phyloP scores from a whole-genome alignment of 106 monocot genomes.

The Alisma plantagoaquatica region DNA sequence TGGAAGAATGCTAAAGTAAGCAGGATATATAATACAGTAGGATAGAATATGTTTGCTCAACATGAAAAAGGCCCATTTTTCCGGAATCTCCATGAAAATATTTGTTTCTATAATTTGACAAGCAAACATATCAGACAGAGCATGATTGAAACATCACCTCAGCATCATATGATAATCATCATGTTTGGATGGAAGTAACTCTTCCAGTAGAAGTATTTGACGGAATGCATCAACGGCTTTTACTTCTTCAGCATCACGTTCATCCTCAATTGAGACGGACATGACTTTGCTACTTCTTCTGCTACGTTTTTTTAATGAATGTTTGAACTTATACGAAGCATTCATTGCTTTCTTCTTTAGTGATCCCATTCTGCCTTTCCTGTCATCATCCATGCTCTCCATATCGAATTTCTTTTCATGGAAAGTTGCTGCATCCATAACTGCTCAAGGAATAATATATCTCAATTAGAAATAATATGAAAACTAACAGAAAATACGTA shows the following conservation, averaged over 20 bases:
- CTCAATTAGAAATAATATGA: no score
- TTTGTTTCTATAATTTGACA: no score
- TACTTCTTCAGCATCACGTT: slow-evolving; percentile 2
- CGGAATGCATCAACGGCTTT: slow-evolving; percentile 3
- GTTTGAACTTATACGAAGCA: slow-evolving; percentile 1
- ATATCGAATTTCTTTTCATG: background rate
- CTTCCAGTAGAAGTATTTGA: slow-evolving; percentile 1
- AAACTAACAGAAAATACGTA: no score
- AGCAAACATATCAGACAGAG: no score
- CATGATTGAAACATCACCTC: no score
- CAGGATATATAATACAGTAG: no score
- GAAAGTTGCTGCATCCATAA: background rate
- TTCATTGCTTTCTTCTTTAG: slow-evolving; percentile 1
- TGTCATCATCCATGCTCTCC: background rate
- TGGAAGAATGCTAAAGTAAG: no score
- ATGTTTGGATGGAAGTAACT: background rate
- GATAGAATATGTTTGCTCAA: no score
- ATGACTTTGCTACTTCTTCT: slow-evolving; percentile 1
- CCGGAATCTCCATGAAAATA: no score
- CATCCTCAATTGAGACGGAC: slow-evolving; percentile 3
- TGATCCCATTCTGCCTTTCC: slow-evolving; percentile 1
- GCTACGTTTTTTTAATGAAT: slow-evolving; percentile 1
- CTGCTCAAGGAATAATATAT: no score
- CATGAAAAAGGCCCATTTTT: no score
- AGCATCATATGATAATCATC: no score